These are phyloP conservation scores for Acorus calamus DNA, from an alignment of 106 monocot species.

Conservation along the genomic window DNA sequence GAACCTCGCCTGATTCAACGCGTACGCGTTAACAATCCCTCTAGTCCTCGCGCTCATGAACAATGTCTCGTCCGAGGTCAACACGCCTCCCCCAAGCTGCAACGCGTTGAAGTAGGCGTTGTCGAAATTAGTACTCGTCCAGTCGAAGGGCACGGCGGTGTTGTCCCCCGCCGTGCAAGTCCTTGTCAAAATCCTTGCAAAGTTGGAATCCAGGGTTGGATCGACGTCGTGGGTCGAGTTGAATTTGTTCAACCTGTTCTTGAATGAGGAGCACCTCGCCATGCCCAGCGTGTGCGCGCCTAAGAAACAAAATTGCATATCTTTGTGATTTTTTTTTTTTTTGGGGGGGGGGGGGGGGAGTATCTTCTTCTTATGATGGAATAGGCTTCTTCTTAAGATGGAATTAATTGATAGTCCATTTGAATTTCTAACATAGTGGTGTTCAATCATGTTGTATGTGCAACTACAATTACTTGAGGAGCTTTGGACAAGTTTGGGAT, in stretches of 20 bases:
- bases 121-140: conserved; percentile 46
- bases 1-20: conserved; percentile 55
- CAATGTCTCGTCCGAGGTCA: conserved; percentile 59
- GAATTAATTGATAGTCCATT: no score
- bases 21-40: conserved; percentile 34
- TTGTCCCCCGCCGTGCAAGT: conserved; percentile 44
- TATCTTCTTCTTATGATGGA: no score
- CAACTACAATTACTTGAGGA: no score
- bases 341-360: no score
- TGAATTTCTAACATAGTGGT: no score
- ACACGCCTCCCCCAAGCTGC: conserved; percentile 30
- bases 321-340: neutral
- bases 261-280: conserved; percentile 62
- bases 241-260: conserved; percentile 37
- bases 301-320: conserved; percentile 1
- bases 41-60: conserved; percentile 28
- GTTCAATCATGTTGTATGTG: no score
- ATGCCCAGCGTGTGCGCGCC: conserved; percentile 67
- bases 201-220: conserved; percentile 29
- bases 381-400: no score
- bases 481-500: no score
- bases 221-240: conserved; percentile 35
- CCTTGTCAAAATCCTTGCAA: conserved; percentile 13
- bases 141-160: conserved; percentile 35
- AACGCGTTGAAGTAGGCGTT: conserved; percentile 42